Conservation (phyloP, 202 grass and related monocot genomes). For the Digitaria exilis region DNA sequence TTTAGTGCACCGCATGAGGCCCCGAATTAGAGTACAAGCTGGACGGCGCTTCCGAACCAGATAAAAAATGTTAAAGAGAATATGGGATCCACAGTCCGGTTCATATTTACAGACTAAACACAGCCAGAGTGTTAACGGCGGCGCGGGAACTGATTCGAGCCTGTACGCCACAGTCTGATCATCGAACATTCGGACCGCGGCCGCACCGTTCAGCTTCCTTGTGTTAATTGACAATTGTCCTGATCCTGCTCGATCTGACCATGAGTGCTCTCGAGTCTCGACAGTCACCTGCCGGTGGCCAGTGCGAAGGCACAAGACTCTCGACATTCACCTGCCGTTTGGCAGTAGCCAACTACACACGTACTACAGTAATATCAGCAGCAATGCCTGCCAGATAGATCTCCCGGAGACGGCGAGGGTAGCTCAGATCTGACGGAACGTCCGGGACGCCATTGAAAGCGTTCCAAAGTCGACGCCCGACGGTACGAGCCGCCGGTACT, state of each 20-base stretch:
- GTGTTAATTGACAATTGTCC: neutral
- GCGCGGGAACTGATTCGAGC: neutral
- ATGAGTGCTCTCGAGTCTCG: neutral
- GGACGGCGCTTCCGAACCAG: neutral
- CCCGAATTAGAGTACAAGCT: neutral
- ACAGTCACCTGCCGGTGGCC: neutral
- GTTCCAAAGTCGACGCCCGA: neutral
- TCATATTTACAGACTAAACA: constrained; percentile 32
- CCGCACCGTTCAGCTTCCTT: neutral
- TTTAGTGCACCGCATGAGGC: constrained; percentile 25
- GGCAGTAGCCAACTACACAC: neutral
- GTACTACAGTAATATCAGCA: neutral
- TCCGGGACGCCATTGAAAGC: neutral
- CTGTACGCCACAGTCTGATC: neutral
- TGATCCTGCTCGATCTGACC: neutral
- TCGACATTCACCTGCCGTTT: neutral
- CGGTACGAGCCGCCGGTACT: neutral
- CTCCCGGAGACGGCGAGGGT: neutral
- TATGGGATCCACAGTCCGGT: too few species aligned
- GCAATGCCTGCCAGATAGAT: neutral
- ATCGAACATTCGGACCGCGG: too few species aligned
- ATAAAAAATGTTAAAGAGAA: too few species aligned
- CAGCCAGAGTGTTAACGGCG: neutral
- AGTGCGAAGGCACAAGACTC: neutral
- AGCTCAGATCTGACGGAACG: neutral